Evolutionary conservation across 169 alveolate genomes (phyloP), one percentile per base, ranked within the genome.

Genomic region (Plasmodium vinckei): DNA sequence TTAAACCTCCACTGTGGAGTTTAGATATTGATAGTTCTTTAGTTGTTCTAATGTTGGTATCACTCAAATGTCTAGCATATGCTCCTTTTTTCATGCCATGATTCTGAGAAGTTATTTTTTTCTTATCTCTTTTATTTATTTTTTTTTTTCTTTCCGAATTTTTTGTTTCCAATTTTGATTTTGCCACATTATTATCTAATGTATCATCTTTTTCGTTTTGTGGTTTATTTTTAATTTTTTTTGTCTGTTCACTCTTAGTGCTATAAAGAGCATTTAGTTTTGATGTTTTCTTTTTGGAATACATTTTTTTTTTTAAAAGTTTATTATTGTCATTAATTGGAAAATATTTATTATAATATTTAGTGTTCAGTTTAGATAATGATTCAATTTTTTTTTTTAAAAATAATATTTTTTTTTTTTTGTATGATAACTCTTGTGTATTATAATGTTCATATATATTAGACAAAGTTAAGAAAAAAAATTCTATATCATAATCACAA

Each of bases 401-500:
- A 47, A 82, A 82, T 4, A 82, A 10, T 57, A 68, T 82, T 42
- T 82, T 82, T 23, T 49, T 46, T 46, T 82, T 82, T 82, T 57
- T 82, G 59, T 44, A 51, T 54, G 39, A 46, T 61, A 82, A 39
- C n/a, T 82, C 72, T 25, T 69, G 71, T 13, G 19, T 23, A 27
- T 13, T 57, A 33, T 82, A 82, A 60, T 82, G 90, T 17, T 71
- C 86, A 56, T 67, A 82, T 39, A 82, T 57, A 47, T 82, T 42
- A 4, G 90, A 54, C 15, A 82, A 82, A 46, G 67, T 82, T 39
- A 57, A 39, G 47, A 67, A 82, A 19, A 82, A 82, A 69, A 82
- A 82, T 47, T 82, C 90, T n/a, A 82, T 12, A 68, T 82, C 90
- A 51, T 82, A 82, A 82, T 82, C 90, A 47, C 90, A 82, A 25